Percentiles rank a stretch among this genome's conserved stretches.
Evolutionary conservation across 139 green algal species (phyloP).

Genomic region (Micromonas pusilla): DNA sequence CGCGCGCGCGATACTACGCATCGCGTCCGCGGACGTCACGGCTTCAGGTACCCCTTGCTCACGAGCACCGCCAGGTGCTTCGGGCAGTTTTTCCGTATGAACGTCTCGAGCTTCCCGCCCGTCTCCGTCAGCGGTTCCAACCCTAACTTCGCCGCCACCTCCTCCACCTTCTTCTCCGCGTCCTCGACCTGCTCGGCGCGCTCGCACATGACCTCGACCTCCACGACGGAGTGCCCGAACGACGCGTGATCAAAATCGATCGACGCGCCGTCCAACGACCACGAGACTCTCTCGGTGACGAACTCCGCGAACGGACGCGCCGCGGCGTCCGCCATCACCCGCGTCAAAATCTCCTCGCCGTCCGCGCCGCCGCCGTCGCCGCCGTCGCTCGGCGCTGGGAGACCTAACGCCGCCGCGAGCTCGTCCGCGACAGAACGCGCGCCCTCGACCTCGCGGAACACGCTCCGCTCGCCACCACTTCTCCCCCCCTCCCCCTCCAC

Average conservation of each 20-base stretch:
- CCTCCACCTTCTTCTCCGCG: neutral
- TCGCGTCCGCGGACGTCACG: no score
- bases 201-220: neutral
- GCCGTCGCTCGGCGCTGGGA: neutral
- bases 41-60: neutral
- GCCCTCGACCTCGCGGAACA: conserved; percentile 3
- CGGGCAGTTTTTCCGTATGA: neutral
- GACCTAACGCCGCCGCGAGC: neutral
- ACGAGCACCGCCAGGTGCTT: neutral
- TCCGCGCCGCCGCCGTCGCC: neutral
- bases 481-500: neutral
- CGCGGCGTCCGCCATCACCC: neutral
- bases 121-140: neutral
- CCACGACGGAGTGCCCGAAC: neutral
- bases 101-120: neutral
- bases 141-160: neutral
- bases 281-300: neutral
- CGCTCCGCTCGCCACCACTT: neutral
- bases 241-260: neutral
- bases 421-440: neutral
- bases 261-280: neutral
- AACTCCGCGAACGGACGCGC: neutral
- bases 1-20: no score
- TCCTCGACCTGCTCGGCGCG: neutral
- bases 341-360: neutral